These are phyloP conservation scores for Mycena kentingensis DNA, from an alignment of 768 basidiomycete genomes.

Conservation along the genomic window DNA sequence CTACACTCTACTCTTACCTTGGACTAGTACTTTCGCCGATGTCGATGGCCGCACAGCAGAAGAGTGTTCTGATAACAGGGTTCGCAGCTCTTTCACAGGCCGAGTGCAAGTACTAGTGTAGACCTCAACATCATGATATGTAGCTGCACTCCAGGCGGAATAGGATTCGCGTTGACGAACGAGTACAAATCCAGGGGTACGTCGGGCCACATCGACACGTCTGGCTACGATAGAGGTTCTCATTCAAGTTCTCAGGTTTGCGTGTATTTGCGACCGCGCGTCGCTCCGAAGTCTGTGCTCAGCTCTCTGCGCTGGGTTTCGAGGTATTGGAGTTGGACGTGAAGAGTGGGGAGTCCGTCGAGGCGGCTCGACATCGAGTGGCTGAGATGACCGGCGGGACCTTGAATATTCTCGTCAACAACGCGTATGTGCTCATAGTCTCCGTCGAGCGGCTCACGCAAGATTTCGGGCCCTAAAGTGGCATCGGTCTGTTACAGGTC, in stretches of 20 bases:
- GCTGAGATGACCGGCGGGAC: constrained; percentile 20
- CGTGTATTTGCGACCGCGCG: background rate
- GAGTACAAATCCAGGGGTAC: background rate
- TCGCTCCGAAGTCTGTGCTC: background rate
- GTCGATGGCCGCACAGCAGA: background rate
- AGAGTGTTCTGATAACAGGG: background rate
- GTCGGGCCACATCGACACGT: background rate
- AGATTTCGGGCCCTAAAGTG: background rate
- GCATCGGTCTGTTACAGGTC: background rate
- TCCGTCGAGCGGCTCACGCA: background rate
- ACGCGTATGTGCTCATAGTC: constrained; percentile 14
- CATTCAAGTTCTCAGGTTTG: background rate
- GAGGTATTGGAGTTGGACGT: constrained; percentile 27
- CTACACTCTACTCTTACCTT: too few species aligned
- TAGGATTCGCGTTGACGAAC: background rate
- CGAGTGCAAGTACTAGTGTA: background rate
- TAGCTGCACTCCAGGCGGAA: background rate
- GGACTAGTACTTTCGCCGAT: too few species aligned
- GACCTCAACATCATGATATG: background rate
- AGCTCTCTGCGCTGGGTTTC: constrained; percentile 10
- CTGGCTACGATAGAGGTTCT: background rate
- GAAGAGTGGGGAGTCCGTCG: constrained; percentile 19
- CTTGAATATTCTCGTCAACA: constrained; percentile 30
- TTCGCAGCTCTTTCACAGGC: background rate
- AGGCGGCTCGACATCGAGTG: constrained; percentile 10